phyloP scores from a whole-genome alignment of 2,329 filamentous ascomycete species.

The Talaromyces albobiverticillius region DNA sequence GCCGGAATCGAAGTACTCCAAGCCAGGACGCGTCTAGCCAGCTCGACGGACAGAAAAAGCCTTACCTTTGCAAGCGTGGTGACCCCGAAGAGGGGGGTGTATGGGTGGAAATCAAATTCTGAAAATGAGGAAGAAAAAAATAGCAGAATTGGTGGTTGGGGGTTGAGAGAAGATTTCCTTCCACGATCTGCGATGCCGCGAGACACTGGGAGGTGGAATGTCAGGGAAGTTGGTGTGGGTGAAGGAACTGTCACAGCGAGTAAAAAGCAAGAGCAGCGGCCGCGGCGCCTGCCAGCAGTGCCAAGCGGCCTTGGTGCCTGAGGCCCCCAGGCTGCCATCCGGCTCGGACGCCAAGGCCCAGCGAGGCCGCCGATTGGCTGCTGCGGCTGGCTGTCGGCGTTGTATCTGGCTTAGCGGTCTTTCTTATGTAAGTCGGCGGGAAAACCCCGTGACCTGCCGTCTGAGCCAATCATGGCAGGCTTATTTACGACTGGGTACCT shows the following conservation, averaged over 20 bases:
- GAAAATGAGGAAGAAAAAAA: slow-evolving; percentile 22
- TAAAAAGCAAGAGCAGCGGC: slow-evolving; percentile 19
- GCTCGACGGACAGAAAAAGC: slow-evolving; percentile 26
- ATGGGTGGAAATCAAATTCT: slow-evolving; percentile 12
- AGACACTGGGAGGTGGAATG: slow-evolving; percentile 27
- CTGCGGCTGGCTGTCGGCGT: background rate
- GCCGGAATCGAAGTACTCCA: slow-evolving; percentile 37
- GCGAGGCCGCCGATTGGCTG: slow-evolving; percentile 6
- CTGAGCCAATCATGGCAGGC: slow-evolving; percentile 5
- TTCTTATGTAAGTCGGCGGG: background rate
- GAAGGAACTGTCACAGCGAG: slow-evolving; percentile 22
- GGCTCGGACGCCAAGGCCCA: slow-evolving; percentile 7
- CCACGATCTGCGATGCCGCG: slow-evolving; percentile 22
- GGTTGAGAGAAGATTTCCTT: slow-evolving; percentile 30
- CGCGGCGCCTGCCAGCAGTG: slow-evolving; percentile 9
- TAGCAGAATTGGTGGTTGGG: slow-evolving; percentile 21
- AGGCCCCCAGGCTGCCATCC: slow-evolving; percentile 22
- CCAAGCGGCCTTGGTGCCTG: slow-evolving; percentile 21
- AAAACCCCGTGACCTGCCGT: too few relatives aligned
- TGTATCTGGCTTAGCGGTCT: background rate
- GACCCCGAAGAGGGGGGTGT: slow-evolving; percentile 41
- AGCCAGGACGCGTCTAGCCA: slow-evolving; percentile 28
- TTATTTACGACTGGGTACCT: slow-evolving; percentile 10
- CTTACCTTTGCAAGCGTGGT: slow-evolving; percentile 59
- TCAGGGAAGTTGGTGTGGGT: slow-evolving; percentile 28